These are phyloP conservation scores for Irineochytrium annulatum DNA, from an alignment of 192 early-diverging fungal species.

Conservation along the genomic window DNA sequence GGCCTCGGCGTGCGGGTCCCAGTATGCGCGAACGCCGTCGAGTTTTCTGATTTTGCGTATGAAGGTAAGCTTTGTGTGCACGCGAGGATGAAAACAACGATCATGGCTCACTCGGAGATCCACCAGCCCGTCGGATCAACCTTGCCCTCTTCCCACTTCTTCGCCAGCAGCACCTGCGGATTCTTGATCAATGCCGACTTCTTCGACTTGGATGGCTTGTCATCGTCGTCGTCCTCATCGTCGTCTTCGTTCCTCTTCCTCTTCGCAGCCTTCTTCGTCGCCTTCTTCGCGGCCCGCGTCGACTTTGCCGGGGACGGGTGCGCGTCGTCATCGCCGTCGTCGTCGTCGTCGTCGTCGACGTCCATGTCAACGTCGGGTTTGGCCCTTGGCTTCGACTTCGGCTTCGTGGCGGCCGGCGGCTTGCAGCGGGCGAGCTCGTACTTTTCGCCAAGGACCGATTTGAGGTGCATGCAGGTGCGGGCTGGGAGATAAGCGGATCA, in stretches of 20 bases:
- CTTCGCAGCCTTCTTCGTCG: neutral
- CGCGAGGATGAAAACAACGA: neutral
- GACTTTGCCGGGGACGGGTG: constrained; percentile 5
- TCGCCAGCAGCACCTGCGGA: constrained; percentile 23
- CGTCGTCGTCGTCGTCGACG: constrained; percentile 4
- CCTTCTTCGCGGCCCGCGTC: constrained; percentile 3
- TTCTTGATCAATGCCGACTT: constrained; percentile 15
- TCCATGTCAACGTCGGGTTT: constrained; percentile 8
- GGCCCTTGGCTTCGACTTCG: neutral
- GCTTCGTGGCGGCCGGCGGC: constrained; percentile 16
- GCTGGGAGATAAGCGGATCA: constrained; percentile 16
- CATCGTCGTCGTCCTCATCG: constrained; percentile 13
- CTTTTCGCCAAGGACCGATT: constrained; percentile 35
- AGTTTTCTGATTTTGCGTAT: constrained; percentile 43
- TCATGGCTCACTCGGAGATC: constrained; percentile 55
- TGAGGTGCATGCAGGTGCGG: constrained; percentile 43
- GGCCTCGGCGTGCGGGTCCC: constrained; percentile 41
- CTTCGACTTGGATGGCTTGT: constrained; percentile 17
- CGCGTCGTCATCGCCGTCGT: neutral
- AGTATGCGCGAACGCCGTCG: constrained; percentile 65
- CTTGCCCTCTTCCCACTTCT: constrained; percentile 17
- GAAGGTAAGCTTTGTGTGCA: neutral
- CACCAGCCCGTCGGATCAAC: constrained; percentile 66
- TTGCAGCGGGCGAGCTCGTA: constrained; percentile 40
- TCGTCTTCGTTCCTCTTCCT: constrained; percentile 14